A percentile compares a stretch with the other conserved stretches of the same genome.
phyloP scores from a whole-genome alignment of 768 basidiomycete species.

The Hirschioporus abietinus region DNA sequence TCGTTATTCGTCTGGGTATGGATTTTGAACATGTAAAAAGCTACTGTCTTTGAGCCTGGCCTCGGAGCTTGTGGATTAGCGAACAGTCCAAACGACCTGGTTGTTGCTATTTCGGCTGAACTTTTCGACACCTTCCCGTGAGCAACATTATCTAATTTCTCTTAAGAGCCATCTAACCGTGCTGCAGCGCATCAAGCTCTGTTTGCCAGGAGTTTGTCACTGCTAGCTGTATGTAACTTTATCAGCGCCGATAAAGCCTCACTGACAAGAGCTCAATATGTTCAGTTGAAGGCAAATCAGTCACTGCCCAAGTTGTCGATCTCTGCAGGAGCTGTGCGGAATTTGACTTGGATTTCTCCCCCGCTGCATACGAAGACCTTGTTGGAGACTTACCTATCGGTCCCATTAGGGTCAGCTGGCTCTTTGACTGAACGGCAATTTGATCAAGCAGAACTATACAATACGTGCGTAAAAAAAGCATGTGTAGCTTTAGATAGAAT shows the following conservation, averaged over 20 bases:
- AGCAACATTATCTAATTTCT: background rate
- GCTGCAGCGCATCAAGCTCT: constrained; percentile 5
- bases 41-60: constrained; percentile 25
- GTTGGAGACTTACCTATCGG: constrained; percentile 31
- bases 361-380: constrained; percentile 46
- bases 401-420: constrained; percentile 44
- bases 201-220: constrained; percentile 10
- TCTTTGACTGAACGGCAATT: constrained; percentile 28
- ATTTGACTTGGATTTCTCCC: constrained; percentile 59
- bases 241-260: too few relatives aligned
- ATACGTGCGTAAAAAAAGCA: too few relatives aligned
- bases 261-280: background rate
- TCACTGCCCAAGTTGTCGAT: constrained; percentile 51
- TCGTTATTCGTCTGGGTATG: background rate
- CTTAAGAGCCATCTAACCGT: too few relatives aligned
- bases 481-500: too few relatives aligned
- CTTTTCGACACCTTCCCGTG: constrained; percentile 33
- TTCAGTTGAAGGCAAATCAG: constrained; percentile 45
- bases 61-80: constrained; percentile 36
- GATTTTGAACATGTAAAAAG: constrained; percentile 2
- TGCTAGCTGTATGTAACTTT: constrained; percentile 6
- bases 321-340: constrained; percentile 51
- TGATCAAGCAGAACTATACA: too few relatives aligned
- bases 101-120: constrained; percentile 30
- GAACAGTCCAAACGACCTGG: constrained; percentile 28